Conservation (phyloP, 495 filamentous ascomycete species). For the Hamigera avellanea region DNA sequence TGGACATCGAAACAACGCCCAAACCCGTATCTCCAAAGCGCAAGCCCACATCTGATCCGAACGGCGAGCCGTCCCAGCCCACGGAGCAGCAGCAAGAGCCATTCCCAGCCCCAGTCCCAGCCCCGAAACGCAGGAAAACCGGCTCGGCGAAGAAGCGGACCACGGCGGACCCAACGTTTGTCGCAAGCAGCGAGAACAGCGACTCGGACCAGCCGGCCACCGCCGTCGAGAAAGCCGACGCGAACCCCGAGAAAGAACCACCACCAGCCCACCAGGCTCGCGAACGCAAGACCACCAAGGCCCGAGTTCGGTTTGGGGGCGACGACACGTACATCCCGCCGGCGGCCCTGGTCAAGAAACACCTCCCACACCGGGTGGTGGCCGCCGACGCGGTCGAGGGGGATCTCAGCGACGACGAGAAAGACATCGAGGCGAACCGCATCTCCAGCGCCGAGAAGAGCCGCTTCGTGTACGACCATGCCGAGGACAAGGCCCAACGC, state of each 20-base stretch:
- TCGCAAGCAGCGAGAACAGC: not conserved
- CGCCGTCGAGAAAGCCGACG: too few species aligned
- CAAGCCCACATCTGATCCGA: constrained; percentile 1
- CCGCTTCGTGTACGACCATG: constrained; percentile 16
- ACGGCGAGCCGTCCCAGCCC: not conserved
- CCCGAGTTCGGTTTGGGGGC: not conserved
- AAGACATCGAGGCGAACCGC: not conserved
- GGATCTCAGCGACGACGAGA: constrained; percentile 1
- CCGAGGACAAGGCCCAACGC: constrained; percentile 17
- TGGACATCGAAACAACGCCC: too few species aligned
- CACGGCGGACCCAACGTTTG: not conserved
- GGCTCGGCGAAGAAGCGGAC: not conserved
- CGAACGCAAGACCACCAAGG: too few species aligned
- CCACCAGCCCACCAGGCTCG: too few species aligned
- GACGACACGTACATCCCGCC: not conserved
- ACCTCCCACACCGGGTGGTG: constrained; percentile 1
- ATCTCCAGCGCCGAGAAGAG: constrained; percentile 12
- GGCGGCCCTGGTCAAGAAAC: not conserved
- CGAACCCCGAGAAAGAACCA: too few species aligned
- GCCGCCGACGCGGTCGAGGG: not conserved
- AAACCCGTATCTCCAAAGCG: too few species aligned
- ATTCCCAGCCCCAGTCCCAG: too few species aligned
- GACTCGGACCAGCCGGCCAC: too few species aligned
- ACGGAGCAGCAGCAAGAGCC: too few species aligned
- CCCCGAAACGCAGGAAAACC: too few species aligned